Percentiles rank a stretch among this genome's conserved stretches.
phyloP scores from a whole-genome alignment of 805 yeast genomes.

The Yamadazyma ubonensis region DNA sequence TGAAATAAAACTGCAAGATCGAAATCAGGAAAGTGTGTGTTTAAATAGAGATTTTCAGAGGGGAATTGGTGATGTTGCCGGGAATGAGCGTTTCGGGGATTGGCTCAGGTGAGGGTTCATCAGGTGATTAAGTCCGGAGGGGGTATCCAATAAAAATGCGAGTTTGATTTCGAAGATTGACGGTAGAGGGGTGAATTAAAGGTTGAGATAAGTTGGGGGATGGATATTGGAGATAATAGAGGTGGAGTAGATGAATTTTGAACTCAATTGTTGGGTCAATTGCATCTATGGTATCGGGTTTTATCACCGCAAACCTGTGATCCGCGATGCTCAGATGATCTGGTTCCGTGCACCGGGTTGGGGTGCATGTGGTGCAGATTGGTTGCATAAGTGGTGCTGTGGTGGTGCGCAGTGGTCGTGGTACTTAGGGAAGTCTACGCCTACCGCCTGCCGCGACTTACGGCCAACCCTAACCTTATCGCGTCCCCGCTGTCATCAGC shows the following conservation, averaged over 20 bases:
- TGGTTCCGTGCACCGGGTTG: no score
- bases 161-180: no score
- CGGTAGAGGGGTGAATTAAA: background rate
- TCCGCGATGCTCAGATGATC: no score
- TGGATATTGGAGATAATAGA: background rate
- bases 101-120: slow-evolving; percentile 6
- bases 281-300: no score
- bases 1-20: slow-evolving; percentile 6
- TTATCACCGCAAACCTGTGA: no score
- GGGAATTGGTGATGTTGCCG: background rate
- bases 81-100: slow-evolving; percentile 3
- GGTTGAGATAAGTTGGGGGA: background rate
- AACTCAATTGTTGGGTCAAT: no score
- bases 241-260: background rate
- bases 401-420: no score
- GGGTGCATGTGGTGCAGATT: no score
- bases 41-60: slow-evolving; percentile 2
- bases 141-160: no score
- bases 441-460: no score
- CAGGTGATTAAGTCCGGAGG: slow-evolving; percentile 4
- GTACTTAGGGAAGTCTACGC: no score
- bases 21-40: slow-evolving; percentile 2
- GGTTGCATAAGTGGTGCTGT: no score
- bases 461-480: background rate
- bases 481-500: background rate